Base-by-base conservation (phyloP, 257 asterid species). In the Petrea volubilis region DNA sequence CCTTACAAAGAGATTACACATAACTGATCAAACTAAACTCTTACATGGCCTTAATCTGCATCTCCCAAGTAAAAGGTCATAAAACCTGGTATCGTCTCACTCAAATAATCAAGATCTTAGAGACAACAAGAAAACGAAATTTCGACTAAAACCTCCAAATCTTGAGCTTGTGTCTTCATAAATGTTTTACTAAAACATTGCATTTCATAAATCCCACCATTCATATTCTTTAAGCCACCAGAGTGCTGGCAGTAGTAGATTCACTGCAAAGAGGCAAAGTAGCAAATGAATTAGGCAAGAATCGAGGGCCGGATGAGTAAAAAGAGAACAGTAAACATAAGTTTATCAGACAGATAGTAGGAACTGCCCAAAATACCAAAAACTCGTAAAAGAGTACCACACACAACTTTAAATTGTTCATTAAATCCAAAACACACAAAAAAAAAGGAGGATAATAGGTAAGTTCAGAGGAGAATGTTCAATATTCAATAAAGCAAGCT, bases 231-330 rank as follows among this genome's bases (percentile, higher is more conserved):
- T 41, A 83, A 13, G 85, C 85, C 72, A 80, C 88, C 3, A 80
- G 81, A 27, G 85, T 77, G 79, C 85, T 83, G 68, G 85, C 85
- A 28, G 85, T 83, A 52, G 85, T 83, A 38, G 87, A 83, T 66
- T 80, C 85, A 43, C 85, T 83, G 85, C 71, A 74, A 63, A 52
- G 43, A 40, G 34, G 43, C 68, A 29, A 51, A 7, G n/a, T 17
- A 15, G 8, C 12, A 38, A 46, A 67, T 49, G 13, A 20, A 20
- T 44, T 21, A 8, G 15, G 12, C 14, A 60, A 31, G 10, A 53
- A 61, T 17, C 4, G n/a, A n/a, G n/a, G n/a, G n/a, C n/a, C n/a
- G n/a, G n/a, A n/a, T n/a, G 5, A 36, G 13, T 7, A 5, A 43
- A 17, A 3, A 70, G 43, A 36, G 20, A 10, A 12, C 7, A 56